These are phyloP conservation scores for Hypoxylon sp. DNA, from an alignment of 2,329 filamentous ascomycete species.

Conservation along the genomic window DNA sequence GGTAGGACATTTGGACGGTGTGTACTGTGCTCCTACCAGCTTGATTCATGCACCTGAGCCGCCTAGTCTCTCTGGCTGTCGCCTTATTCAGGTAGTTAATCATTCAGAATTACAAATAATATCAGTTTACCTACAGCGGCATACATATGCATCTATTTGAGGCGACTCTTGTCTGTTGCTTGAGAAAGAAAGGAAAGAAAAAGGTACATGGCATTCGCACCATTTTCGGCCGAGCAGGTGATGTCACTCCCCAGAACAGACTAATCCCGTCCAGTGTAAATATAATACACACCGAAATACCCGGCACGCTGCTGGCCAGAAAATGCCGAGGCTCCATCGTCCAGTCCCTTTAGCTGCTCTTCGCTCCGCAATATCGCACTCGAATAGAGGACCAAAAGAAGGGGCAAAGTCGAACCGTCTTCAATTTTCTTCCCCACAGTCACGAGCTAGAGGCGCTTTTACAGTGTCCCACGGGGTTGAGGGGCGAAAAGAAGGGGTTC, in stretches of 20 bases:
- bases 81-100: neutral
- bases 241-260: constrained; percentile 26
- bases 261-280: neutral
- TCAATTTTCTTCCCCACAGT: constrained; percentile 36
- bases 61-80: constrained; percentile 8
- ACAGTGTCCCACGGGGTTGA: constrained; percentile 7
- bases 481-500: too few relatives aligned
- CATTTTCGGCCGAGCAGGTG: constrained; percentile 33
- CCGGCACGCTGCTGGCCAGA: constrained; percentile 28
- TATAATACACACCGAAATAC: constrained; percentile 28
- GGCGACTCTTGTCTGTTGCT: too few relatives aligned
- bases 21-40: neutral
- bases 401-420: constrained; percentile 32
- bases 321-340: constrained; percentile 34
- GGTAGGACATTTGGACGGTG: neutral
- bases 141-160: too few relatives aligned
- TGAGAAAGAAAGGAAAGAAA: neutral
- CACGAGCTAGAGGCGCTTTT: constrained; percentile 25
- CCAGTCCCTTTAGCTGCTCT: neutral
- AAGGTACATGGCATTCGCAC: constrained; percentile 22
- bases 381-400: constrained; percentile 2
- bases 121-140: constrained; percentile 2
- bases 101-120: neutral
- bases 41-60: neutral
- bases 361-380: constrained; percentile 22